Evolutionary conservation across 768 basidiomycete species (phyloP), one percentile per base, ranked within the genome.

Genomic region (Sistotremastrum niveocremeum): DNA sequence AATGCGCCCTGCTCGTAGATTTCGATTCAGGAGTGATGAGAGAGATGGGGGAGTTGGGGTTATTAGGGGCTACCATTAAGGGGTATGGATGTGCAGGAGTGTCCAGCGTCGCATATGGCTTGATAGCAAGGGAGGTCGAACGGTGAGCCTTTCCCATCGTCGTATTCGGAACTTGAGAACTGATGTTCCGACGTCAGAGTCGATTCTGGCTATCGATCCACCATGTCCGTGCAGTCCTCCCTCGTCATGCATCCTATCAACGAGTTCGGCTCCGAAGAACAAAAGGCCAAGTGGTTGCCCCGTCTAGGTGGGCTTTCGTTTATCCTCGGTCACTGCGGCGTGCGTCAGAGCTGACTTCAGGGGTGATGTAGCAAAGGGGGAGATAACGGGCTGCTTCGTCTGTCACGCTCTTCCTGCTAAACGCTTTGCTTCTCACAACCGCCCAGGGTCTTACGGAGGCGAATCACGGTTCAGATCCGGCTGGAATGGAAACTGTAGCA

Each of bases 401-500:
- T 49, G 84, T 71, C n/a, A 10, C 11, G 44, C 29, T 48, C 37
- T 28, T 31, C 9, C 12, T 41, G 34, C 39, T 49, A 38, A 8
- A 3, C 12, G 35, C 34, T 35, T 39, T 3, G 39, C 40, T 9
- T 28, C 20, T 20, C 20, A 20, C 20, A 20, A 20, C 20, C 32
- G 29, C 36, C 33, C 48, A 94, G 91, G 91, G 93, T 31, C 66
- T 97, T 38, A 97, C 94, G 0, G 94, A 98, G 64, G 88, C 94
- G 0, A 90, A 97, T 54, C 90, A 95, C 57, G 94, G 94, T 28
- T 97, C 93, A 2, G 94, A 98, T 56, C 93, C 93, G 10, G 82
- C 81, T n/a, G 79, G 82, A n/a, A 97, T 98, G 94, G 87, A 93
- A 57, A 95, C 94, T 1, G 81, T 74, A 30, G 94, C 90, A 7